A percentile compares a stretch with the other conserved stretches of the same genome.
Evolutionary conservation across 768 basidiomycete species (phyloP).

Genomic region (Asterophora lycoperdoides): DNA sequence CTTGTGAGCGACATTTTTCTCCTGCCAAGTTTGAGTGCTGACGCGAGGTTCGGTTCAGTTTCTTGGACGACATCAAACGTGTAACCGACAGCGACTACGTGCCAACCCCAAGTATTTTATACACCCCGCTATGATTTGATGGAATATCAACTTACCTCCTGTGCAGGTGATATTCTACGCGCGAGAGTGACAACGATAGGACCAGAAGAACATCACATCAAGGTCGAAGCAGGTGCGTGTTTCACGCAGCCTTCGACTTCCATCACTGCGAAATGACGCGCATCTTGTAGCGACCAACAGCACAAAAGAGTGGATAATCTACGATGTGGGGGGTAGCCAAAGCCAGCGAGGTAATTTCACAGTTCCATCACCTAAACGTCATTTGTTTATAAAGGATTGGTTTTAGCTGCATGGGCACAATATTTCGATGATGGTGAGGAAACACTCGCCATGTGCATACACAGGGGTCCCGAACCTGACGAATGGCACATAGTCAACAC

Average conservation of each 20-base stretch:
- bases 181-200: slow-evolving; percentile 62
- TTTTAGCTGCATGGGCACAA: slow-evolving; percentile 60
- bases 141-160: background rate
- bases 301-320: slow-evolving; percentile 55
- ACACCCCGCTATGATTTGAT: background rate
- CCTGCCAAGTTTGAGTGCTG: background rate
- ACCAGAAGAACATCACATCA: slow-evolving; percentile 58
- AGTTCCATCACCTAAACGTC: background rate
- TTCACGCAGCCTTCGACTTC: background rate
- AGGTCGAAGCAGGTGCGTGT: slow-evolving; percentile 35
- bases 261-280: background rate
- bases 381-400: background rate
- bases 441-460: background rate
- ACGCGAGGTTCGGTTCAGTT: slow-evolving; percentile 33
- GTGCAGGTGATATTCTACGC: slow-evolving; percentile 56
- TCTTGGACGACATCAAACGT: slow-evolving; percentile 51
- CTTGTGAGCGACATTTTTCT: slow-evolving; percentile 42
- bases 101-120: slow-evolving; percentile 46
- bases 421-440: slow-evolving; percentile 62
- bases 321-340: slow-evolving; percentile 62
- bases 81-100: slow-evolving; percentile 47
- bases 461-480: slow-evolving; percentile 1
- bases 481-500: slow-evolving; percentile 42
- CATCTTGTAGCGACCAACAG: slow-evolving; percentile 21
- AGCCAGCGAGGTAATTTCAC: slow-evolving; percentile 45